Conservation (phyloP, 139 green algal species). For the Desmodesmus armatus region DNA sequence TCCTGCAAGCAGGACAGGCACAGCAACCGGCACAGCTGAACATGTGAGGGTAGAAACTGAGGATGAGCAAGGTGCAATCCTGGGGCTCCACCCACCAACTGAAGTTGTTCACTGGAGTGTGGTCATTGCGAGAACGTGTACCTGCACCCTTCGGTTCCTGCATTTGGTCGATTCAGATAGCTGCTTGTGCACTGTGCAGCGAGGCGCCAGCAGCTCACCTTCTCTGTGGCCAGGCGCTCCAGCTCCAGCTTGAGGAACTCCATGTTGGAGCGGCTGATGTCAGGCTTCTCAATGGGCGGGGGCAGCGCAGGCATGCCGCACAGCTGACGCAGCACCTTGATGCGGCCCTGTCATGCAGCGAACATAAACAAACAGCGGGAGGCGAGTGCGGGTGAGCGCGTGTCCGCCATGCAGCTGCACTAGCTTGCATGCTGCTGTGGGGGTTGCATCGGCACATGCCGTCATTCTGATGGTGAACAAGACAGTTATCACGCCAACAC, state of each 20-base stretch:
- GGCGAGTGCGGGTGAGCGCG: too few species aligned
- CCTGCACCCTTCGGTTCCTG: background rate
- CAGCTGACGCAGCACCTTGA: background rate
- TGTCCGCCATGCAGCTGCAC: too few species aligned
- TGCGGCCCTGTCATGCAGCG: background rate
- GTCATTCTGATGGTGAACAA: too few species aligned
- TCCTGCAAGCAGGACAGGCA: conserved; percentile 7
- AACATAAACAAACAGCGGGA: background rate
- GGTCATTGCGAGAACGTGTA: background rate
- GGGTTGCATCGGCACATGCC: too few species aligned
- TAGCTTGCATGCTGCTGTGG: too few species aligned
- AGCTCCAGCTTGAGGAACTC: conserved; percentile 60
- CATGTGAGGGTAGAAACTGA: too few species aligned
- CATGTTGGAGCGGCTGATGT: conserved; percentile 51
- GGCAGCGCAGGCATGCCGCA: conserved; percentile 18
- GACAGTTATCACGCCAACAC: too few species aligned
- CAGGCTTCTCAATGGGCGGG: background rate
- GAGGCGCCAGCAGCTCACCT: too few species aligned
- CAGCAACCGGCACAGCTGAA: too few species aligned
- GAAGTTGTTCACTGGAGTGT: background rate
- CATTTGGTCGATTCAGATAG: background rate
- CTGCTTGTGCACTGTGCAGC: background rate
- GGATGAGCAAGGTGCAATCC: too few species aligned
- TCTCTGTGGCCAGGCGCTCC: conserved; percentile 51
- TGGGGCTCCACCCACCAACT: too few species aligned